Base-by-base conservation (phyloP, 2,329 filamentous ascomycete species). In the Nigrospora oryzae region DNA sequence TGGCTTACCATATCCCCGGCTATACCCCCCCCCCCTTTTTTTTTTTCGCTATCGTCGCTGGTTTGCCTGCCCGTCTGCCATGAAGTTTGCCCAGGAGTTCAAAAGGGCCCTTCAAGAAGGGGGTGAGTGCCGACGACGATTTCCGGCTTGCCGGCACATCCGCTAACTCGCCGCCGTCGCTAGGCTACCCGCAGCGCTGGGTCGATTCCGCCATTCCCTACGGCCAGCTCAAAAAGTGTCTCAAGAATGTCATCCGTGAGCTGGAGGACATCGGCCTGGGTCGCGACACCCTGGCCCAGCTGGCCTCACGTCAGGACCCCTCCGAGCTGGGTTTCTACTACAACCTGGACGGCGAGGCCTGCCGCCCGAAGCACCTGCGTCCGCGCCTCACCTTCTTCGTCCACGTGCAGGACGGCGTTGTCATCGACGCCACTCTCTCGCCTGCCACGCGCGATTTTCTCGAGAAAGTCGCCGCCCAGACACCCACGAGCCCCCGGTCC, bases 51-150 rank as follows among this genome's bases (percentile, higher is more conserved):
- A n/a, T n/a, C 19, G 19, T 28, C 23, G 23, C 23, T 7, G 5
- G 23, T 28, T 4, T 28, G 23, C 23, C 23, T 6, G 23, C 23
- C 23, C 23, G 23, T 28, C 23, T 28, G 23, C 16, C 36, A 95
- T 95, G 89, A 95, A 95, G 73, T 95, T 94, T 64, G 87, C 83
- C 28, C 86, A 85, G 60, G 77, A 83, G 57, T 93, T 89, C 61
- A 80, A 83, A 59, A 77, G 83, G 55, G 75, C 77, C 41, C 73
- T 95, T 49, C 71, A 77, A 50, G 76, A 71, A 51, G 84, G 87
- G 63, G 67, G 71, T 73, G 51, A 40, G 54, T 52, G 23, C 23
- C 23, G 23, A 2, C 16, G 40, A 23, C 23, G 6, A 36, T 11
- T 36, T 14, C 6, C 11, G 34, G 34, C 6, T 11, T 36, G 14